Evolutionary conservation across 352 stramenopile species (phyloP), one percentile per base, ranked within the genome.

Genomic region (Pythium grandisporangium): DNA sequence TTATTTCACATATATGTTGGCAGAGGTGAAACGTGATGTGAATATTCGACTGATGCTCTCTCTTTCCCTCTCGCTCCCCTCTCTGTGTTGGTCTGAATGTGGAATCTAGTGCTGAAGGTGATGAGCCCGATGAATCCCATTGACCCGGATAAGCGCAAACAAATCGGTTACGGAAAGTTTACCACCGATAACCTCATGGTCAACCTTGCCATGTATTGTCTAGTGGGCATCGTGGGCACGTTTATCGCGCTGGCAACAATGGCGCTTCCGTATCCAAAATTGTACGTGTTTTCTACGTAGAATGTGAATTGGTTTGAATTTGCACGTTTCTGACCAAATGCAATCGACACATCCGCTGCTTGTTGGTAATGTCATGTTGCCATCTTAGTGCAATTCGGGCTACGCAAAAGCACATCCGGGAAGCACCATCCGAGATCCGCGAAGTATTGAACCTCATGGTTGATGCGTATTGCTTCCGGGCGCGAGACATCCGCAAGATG

Each of bases 401-500:
- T 24, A 45, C 87, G 1, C 57, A 60, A 24, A 42, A 46, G 8
- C 51, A 84, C 21, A 79, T 80, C 45, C 51, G 58, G 20, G 50
- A 63, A 11, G 71, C 73, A 4, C 65, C 68, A n/a, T 56, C 67
- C 7, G 71, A 84, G 40, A 73, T 90, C 13, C 61, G 66, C 4
- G 71, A 90, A 32, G 76, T 87, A 14, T 51, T 87, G 4, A 87
- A 90, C 42, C 58, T 90, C 30, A 84, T 89, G 42, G 66, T 89
- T 19, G 76, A 89, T 48, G 61, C 76, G 12, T 89, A 89, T 45
- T 89, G 76, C 30, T 87, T 87, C 47, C 63, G 66, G 2, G 66
- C 64, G n/a, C 78, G 76, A 33, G 68, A 84, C 41, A 75, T 84
- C 33, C 72, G 77, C 34, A 52, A 83, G 37, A 82, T 87, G 71